Evolutionary conservation across 2,329 filamentous ascomycete species (phyloP), one percentile per base, ranked within the genome.

Genomic region (Ascochyta lentis): DNA sequence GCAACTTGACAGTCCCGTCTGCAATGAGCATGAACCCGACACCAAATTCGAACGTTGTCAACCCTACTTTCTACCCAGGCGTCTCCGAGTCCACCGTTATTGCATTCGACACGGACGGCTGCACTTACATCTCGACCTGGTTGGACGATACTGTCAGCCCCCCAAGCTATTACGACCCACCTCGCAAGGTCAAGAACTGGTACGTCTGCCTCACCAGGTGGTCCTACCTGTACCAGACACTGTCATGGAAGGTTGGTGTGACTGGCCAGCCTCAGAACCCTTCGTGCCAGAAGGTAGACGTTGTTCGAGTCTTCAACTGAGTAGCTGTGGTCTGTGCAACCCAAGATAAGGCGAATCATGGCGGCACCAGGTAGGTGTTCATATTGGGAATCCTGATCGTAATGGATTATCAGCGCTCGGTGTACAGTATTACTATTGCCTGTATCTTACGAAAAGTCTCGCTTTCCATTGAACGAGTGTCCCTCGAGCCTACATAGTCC

Each of bases 161-260:
- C 16, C 66, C 66, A 12, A 16, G 4, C 6, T 54, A 34, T 16
- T 34, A 56, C 16, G 34, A 41, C 31, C 54, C 59, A 2, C 12
- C 40, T 12, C 39, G 48, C 38, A 64, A 69, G 63, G 60, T 66
- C 63, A 67, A 72, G 49, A 72, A 69, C 56, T 82, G 80, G 79
- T 77, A 77, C 55, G 60, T 77, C 4, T 81, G 79, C 59, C 59
- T 70, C 40, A 79, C 74, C 5, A 60, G 69, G 33, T 74, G 63
- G 52, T 37, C 48, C 1, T 80, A 79, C 49, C 40, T 45, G 12
- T 80, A 78, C 55, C 48, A 53, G n/a, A 77, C 77, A 27, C 56
- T 81, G 45, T 71, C 67, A 27, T 81, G 78, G 77, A 74, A 74
- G 22, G 49, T 78, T 26, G 78, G 78, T 7, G 31, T 59, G 4